These are phyloP conservation scores for Pachyrhizus erosus DNA, from an alignment of 306 rosid genomes.

Conservation along the genomic window DNA sequence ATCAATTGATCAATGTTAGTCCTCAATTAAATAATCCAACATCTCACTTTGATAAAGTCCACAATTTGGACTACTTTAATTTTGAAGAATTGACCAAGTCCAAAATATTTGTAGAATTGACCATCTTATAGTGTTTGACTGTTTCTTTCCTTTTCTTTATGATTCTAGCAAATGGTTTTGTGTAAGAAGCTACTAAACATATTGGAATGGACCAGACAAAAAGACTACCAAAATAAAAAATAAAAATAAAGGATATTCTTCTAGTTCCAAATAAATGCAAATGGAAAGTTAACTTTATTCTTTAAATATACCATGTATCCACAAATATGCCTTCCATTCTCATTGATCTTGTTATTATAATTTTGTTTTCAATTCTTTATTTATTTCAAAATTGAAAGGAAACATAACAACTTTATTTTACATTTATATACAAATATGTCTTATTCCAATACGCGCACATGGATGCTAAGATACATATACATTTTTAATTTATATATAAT, in stretches of 20 bases:
- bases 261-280: slow-evolving; percentile 46
- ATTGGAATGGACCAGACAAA: neutral
- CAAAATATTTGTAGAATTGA: neutral
- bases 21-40: too few relatives aligned
- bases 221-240: neutral
- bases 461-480: neutral
- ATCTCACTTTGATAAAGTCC: neutral
- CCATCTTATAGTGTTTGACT: neutral
- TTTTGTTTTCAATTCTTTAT: slow-evolving; percentile 6
- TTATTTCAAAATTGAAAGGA: neutral
- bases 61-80: neutral
- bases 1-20: too few relatives aligned
- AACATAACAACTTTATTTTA: neutral
- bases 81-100: neutral
- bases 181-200: neutral
- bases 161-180: neutral
- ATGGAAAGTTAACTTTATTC: slow-evolving; percentile 63
- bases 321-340: slow-evolving; percentile 43
- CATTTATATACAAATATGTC: neutral
- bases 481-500: neutral
- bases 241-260: slow-evolving; percentile 48
- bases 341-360: slow-evolving; percentile 35
- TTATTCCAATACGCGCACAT: neutral
- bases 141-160: neutral
- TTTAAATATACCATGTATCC: slow-evolving; percentile 47